These are phyloP conservation scores for Podaxis sp. DNA, from an alignment of 768 basidiomycete genomes.

Conservation along the genomic window DNA sequence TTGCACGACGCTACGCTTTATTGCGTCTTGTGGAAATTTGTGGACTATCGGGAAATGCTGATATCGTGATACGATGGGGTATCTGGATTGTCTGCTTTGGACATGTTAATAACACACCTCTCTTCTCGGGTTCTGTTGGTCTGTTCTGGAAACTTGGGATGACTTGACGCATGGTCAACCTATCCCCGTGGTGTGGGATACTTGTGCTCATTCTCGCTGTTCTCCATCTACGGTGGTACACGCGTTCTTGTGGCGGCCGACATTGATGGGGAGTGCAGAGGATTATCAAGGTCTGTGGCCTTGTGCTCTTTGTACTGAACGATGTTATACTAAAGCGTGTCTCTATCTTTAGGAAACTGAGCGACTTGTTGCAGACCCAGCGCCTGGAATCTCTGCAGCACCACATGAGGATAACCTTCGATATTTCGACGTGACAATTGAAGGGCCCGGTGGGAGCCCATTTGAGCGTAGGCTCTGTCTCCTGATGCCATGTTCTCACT, in stretches of 20 bases:
- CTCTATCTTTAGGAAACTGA: conserved; percentile 80
- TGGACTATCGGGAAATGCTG: background rate
- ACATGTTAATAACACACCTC: background rate
- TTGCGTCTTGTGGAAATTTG: background rate
- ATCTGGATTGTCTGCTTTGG: background rate
- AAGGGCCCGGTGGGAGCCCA: conserved; percentile 92
- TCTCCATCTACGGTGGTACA: background rate
- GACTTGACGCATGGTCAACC: background rate
- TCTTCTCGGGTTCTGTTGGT: background rate
- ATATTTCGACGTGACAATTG: conserved; percentile 97
- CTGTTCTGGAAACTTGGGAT: background rate
- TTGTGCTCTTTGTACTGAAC: conserved; percentile 8
- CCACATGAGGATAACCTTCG: conserved; percentile 98
- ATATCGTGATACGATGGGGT: background rate
- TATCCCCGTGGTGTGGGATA: background rate
- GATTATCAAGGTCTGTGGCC: conserved; percentile 46
- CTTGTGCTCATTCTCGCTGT: background rate
- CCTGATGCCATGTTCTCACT: background rate
- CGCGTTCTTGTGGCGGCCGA: background rate
- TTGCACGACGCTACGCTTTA: background rate
- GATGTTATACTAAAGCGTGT: background rate
- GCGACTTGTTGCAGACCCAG: conserved; percentile 92
- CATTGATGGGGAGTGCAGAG: background rate
- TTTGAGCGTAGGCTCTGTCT: conserved; percentile 61
- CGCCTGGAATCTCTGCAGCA: conserved; percentile 92